Conservation (phyloP, 2,329 filamentous ascomycete species). For the Aspergillus carbonarius region DNA sequence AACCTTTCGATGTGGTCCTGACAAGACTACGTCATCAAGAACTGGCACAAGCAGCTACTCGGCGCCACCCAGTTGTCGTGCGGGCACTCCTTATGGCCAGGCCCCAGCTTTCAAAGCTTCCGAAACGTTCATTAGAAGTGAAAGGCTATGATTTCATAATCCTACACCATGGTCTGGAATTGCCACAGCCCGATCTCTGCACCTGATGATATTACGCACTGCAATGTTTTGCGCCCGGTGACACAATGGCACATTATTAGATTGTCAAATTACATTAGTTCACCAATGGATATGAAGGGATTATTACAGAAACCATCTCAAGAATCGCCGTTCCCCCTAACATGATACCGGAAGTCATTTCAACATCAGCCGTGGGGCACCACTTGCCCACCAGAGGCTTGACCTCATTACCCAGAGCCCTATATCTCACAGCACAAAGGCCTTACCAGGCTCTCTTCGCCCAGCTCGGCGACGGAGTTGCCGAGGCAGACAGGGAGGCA, state of each 20-base stretch:
- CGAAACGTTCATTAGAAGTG: neutral
- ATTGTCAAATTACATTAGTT: conserved; percentile 1
- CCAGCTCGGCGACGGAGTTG: conserved; percentile 3
- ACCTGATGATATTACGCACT: neutral
- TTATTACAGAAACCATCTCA: neutral
- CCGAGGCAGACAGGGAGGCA: conserved; percentile 2
- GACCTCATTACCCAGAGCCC: neutral
- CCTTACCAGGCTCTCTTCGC: neutral
- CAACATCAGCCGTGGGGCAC: neutral
- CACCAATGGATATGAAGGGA: neutral
- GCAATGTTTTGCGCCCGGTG: neutral
- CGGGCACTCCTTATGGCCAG: neutral
- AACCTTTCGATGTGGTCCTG: too few species aligned
- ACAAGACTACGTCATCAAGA: too few species aligned
- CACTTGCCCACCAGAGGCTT: neutral
- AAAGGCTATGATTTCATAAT: neutral
- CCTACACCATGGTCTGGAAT: neutral
- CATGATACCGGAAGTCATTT: neutral
- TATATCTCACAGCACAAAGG: neutral
- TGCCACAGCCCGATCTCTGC: neutral
- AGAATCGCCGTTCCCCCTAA: neutral
- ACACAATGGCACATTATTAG: neutral
- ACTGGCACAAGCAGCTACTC: neutral
- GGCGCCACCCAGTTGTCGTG: neutral
- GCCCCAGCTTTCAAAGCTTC: neutral